Conservation (phyloP, 768 basidiomycete genomes). For the Lactarius psammicola region DNA sequence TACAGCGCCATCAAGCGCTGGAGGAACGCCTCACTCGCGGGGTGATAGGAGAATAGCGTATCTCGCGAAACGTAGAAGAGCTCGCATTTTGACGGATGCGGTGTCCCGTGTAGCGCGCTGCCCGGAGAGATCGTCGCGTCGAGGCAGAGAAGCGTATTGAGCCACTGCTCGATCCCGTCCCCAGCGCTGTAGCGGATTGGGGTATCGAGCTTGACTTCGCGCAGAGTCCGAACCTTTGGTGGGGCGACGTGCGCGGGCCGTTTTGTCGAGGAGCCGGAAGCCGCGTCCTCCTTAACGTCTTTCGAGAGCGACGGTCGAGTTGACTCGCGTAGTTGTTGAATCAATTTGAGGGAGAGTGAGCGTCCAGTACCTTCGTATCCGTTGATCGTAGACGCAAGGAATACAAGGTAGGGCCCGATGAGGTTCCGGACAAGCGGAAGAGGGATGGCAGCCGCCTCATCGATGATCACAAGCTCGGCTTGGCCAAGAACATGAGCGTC, state of each 20-base stretch:
- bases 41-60: constrained; percentile 95
- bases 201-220: constrained; percentile 92
- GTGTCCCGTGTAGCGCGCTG: constrained; percentile 70
- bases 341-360: constrained; percentile 94
- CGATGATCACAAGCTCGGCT: constrained; percentile 95
- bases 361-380: constrained; percentile 99
- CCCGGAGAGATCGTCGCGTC: constrained; percentile 69
- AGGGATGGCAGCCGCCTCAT: constrained; percentile 98
- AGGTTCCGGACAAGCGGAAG: constrained; percentile 93
- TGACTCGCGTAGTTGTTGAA: constrained; percentile 93
- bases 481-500: constrained; percentile 97
- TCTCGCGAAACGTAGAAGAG: constrained; percentile 95
- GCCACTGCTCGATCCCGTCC: constrained; percentile 93
- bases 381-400: constrained; percentile 99
- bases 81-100: constrained; percentile 91
- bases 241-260: constrained; percentile 54
- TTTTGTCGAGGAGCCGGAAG: constrained; percentile 45
- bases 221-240: constrained; percentile 70
- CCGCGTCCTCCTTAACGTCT: constrained; percentile 48
- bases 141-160: constrained; percentile 86
- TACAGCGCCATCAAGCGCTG: constrained; percentile 99
- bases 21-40: constrained; percentile 94
- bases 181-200: constrained; percentile 89
- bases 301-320: constrained; percentile 77
- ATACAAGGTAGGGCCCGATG: constrained; percentile 94